Evolutionary conservation across 148 eudicot genomes (phyloP).

Genomic region (Pharnaceum exiguum): DNA sequence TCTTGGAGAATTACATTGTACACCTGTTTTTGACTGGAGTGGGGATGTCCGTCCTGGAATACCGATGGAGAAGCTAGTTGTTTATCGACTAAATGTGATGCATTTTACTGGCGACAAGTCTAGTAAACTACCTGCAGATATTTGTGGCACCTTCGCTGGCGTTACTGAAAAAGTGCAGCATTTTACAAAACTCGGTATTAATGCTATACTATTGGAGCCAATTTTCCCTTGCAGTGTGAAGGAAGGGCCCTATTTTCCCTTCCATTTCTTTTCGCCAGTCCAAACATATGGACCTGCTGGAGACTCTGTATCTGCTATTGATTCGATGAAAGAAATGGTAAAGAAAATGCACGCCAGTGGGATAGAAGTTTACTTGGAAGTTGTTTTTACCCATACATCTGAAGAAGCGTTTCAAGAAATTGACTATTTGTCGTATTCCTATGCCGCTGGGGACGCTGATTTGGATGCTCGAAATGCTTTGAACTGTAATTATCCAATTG

Average conservation of each 20-base stretch:
- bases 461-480: conserved; percentile 36
- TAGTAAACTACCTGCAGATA: conserved; percentile 46
- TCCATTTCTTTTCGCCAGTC: conserved; percentile 65
- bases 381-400: conserved; percentile 76
- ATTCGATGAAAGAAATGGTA: conserved; percentile 84
- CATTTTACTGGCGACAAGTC: conserved; percentile 67
- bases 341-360: conserved; percentile 75
- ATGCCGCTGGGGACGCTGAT: conserved; percentile 22
- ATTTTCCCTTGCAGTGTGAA: conserved; percentile 53
- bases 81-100: conserved; percentile 68
- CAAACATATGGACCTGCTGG: conserved; percentile 54
- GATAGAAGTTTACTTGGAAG: conserved; percentile 85
- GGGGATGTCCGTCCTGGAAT: conserved; percentile 53
- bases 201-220: conserved; percentile 79
- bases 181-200: conserved; percentile 72
- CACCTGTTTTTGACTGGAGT: conserved; percentile 71
- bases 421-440: conserved; percentile 55
- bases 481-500: conserved; percentile 79
- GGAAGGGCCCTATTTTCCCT: conserved; percentile 74
- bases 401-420: conserved; percentile 40
- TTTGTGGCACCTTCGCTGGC: conserved; percentile 74
- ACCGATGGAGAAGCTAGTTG: conserved; percentile 70
- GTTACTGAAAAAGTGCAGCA: conserved; percentile 64
- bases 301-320: conserved; percentile 40
- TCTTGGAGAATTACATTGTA: conserved; percentile 45